A percentile compares a stretch with the other conserved stretches of the same genome.
These are phyloP conservation scores for Aphanomyces euteiches DNA, from an alignment of 352 stramenopile genomes.

Conservation along the genomic window DNA sequence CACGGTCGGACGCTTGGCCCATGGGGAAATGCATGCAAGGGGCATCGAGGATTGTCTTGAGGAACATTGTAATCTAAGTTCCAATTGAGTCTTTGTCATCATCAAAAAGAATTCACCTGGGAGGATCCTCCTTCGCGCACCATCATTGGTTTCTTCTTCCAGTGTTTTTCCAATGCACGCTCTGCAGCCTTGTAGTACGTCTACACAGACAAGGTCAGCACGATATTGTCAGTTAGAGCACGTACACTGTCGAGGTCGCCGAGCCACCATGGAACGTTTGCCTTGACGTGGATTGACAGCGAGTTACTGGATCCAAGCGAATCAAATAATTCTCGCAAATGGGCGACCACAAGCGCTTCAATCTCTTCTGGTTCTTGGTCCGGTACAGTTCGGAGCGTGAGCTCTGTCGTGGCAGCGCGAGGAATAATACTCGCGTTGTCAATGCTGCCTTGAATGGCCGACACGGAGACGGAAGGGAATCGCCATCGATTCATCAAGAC, in stretches of 20 bases:
- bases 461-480: constrained; percentile 28
- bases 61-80: constrained; percentile 27
- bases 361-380: constrained; percentile 30
- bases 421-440: constrained; percentile 30
- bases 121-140: constrained; percentile 32
- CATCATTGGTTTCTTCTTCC: constrained; percentile 31
- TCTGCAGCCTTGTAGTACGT: constrained; percentile 29
- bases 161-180: constrained; percentile 30
- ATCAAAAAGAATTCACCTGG: constrained; percentile 13
- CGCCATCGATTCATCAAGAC: constrained; percentile 33
- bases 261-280: constrained; percentile 31
- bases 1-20: constrained; percentile 31
- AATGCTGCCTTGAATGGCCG: constrained; percentile 29
- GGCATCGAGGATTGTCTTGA: constrained; percentile 27
- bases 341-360: constrained; percentile 22
- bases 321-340: constrained; percentile 25
- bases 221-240: not conserved
- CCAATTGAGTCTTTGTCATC: not conserved
- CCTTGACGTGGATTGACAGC: constrained; percentile 25
- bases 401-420: constrained; percentile 16
- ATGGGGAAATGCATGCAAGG: constrained; percentile 33
- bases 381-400: constrained; percentile 30
- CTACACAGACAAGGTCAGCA: constrained; percentile 7
- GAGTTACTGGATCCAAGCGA: constrained; percentile 24
- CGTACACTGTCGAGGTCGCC: constrained; percentile 30